Evolutionary conservation across 768 basidiomycete genomes (phyloP).

Genomic region (Krasilnikovozyma curviuscula): DNA sequence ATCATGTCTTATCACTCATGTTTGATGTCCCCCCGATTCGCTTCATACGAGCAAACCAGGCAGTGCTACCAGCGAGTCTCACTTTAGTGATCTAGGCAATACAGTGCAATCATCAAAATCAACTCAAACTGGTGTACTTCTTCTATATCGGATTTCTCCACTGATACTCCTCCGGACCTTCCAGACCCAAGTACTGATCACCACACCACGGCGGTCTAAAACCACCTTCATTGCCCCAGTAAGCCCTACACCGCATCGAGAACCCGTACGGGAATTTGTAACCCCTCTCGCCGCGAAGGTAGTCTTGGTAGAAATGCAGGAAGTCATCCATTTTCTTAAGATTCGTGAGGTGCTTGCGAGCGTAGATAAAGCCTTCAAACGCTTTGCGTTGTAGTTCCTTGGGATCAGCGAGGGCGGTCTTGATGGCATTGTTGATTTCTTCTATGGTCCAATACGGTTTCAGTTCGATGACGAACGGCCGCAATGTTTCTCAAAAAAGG

Average conservation of each 20-base stretch:
- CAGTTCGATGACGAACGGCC: conserved; percentile 6
- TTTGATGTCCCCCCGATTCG: too few species aligned
- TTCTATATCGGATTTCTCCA: too few species aligned
- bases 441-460: conserved; percentile 7
- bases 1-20: too few species aligned
- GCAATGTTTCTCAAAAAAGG: conserved; percentile 1
- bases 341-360: conserved; percentile 6
- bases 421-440: conserved; percentile 6
- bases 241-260: conserved; percentile 2
- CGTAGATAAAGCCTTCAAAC: conserved; percentile 1
- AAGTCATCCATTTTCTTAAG: conserved; percentile 5
- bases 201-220: conserved; percentile 9
- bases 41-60: too few species aligned
- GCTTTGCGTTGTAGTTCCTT: conserved; percentile 8
- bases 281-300: conserved; percentile 6
- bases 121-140: too few species aligned
- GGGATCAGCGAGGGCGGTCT: conserved; percentile 2
- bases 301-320: conserved; percentile 1
- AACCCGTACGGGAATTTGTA: conserved; percentile 12
- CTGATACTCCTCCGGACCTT: conserved; percentile 5
- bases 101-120: too few species aligned
- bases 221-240: conserved; percentile 5
- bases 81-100: too few species aligned
- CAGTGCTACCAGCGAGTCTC: too few species aligned
- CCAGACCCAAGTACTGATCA: conserved; percentile 1